A percentile compares a stretch with the other conserved stretches of the same genome.
Conservation (phyloP, 2,329 filamentous ascomycete genomes). For the Balansia obtecta region DNA sequence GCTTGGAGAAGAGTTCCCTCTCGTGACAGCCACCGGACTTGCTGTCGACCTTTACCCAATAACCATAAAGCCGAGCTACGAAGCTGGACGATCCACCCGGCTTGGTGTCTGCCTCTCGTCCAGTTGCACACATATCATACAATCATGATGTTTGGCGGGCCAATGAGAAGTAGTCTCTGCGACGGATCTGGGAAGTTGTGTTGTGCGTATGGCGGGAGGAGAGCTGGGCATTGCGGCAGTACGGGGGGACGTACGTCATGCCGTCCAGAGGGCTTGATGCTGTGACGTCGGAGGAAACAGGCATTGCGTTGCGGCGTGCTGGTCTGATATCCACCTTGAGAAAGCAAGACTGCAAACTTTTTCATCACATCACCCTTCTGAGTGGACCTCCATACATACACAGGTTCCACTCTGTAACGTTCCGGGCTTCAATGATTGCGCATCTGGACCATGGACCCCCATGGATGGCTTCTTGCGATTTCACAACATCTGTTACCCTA, state of each 20-base stretch:
- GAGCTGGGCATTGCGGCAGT: too few species aligned
- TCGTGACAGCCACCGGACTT: background rate
- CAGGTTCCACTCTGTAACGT: too few species aligned
- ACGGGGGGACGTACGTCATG: too few species aligned
- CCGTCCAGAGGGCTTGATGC: too few species aligned
- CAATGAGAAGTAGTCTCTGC: background rate
- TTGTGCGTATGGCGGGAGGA: background rate
- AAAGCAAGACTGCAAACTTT: background rate
- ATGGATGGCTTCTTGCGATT: too few species aligned
- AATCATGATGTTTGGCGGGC: background rate
- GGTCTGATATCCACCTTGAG: background rate
- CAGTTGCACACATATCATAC: background rate
- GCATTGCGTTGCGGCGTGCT: background rate
- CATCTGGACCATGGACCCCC: too few species aligned
- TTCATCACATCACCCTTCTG: too few species aligned
- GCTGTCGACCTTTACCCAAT: background rate
- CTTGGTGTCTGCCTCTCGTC: background rate
- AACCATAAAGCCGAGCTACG: background rate
- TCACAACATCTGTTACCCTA: too few species aligned
- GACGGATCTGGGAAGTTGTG: conserved; percentile 2
- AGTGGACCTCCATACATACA: too few species aligned
- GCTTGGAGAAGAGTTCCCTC: background rate
- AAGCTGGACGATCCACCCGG: background rate
- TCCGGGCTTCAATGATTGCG: too few species aligned
- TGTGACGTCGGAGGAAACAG: background rate